These are phyloP conservation scores for Pochonia chlamydosporia DNA, from an alignment of 2,329 filamentous ascomycete species.

Conservation along the genomic window DNA sequence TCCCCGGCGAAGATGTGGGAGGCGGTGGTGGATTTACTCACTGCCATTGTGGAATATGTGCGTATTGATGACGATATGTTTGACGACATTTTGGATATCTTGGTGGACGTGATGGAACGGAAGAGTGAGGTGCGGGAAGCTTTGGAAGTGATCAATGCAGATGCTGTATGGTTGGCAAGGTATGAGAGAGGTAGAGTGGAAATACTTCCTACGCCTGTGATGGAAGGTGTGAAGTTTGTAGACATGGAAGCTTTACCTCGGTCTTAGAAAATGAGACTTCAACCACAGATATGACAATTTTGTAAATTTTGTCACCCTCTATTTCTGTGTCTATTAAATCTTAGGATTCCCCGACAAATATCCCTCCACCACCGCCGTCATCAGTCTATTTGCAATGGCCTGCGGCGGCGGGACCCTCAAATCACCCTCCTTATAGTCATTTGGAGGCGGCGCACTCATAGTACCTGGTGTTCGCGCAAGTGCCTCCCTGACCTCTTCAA, in stretches of 20 bases:
- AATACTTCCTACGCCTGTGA: slow-evolving; percentile 28
- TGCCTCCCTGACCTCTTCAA: slow-evolving; percentile 76
- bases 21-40: slow-evolving; percentile 52
- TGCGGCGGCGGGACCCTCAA: slow-evolving; percentile 78
- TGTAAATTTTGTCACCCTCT: not conserved
- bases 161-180: slow-evolving; percentile 69
- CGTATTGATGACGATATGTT: slow-evolving; percentile 62
- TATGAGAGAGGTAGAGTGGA: slow-evolving; percentile 40
- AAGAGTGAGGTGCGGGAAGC: slow-evolving; percentile 45
- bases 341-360: slow-evolving; percentile 55
- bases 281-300: not conserved
- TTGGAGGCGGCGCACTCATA: slow-evolving; percentile 57
- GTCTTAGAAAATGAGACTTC: slow-evolving; percentile 7
- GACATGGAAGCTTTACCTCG: slow-evolving; percentile 17
- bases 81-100: slow-evolving; percentile 62
- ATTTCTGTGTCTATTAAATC: slow-evolving; percentile 28
- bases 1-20: slow-evolving; percentile 61
- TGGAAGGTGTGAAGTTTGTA: slow-evolving; percentile 37
- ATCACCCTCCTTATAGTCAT: slow-evolving; percentile 68
- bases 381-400: slow-evolving; percentile 87
- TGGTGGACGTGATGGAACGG: slow-evolving; percentile 44
- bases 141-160: slow-evolving; percentile 60
- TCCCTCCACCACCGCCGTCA: slow-evolving; percentile 72
- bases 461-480: slow-evolving; percentile 59
- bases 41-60: slow-evolving; percentile 56